These are phyloP conservation scores for Kokia cookei DNA, from an alignment of 441 rosid genomes.

Conservation along the genomic window DNA sequence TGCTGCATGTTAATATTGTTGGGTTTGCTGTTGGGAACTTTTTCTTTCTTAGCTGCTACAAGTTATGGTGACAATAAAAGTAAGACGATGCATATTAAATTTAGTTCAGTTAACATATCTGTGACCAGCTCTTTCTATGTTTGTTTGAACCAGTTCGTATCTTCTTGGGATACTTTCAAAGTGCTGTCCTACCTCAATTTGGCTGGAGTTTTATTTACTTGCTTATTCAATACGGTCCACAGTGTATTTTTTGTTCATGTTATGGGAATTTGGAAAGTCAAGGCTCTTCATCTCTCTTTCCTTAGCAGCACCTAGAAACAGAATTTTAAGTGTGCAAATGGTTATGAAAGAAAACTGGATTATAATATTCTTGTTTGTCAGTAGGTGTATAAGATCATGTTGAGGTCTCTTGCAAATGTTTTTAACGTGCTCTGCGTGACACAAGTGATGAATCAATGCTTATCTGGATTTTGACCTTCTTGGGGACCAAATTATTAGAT, in stretches of 20 bases:
- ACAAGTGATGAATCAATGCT: not conserved
- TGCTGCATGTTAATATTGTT: slow-evolving; percentile 1
- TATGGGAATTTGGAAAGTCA: not conserved
- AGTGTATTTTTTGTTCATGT: not conserved
- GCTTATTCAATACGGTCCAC: not conserved
- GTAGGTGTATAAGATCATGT: not conserved
- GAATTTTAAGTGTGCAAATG: not conserved
- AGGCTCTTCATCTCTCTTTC: not conserved
- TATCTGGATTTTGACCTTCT: not conserved
- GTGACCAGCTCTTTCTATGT: not conserved
- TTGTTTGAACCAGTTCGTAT: not conserved
- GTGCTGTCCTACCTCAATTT: not conserved
- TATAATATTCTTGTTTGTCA: not conserved
- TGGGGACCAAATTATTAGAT: not conserved
- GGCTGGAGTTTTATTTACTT: not conserved
- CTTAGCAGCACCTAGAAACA: not conserved
- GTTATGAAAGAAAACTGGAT: not conserved
- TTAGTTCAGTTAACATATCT: not conserved
- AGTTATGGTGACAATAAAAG: not conserved
- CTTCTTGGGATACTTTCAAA: not conserved
- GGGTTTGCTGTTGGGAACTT: not conserved
- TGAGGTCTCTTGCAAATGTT: not conserved
- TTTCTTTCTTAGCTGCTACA: not conserved
- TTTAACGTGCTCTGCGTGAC: not conserved
- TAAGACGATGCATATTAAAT: not conserved